Evolutionary conservation across 441 rosid species (phyloP).

Genomic region (Gossypium gossypioides): DNA sequence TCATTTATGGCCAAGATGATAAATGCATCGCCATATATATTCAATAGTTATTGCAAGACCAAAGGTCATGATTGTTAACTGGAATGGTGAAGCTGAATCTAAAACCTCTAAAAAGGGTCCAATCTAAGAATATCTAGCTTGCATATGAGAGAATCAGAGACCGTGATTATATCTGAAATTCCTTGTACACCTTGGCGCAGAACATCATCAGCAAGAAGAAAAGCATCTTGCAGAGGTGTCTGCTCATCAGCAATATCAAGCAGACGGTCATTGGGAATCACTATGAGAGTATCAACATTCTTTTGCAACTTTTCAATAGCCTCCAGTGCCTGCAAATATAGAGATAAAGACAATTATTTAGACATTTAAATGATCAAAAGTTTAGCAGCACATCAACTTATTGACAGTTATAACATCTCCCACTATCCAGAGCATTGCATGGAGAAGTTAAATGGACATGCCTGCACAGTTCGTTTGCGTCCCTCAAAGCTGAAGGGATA

Average conservation of each 20-base stretch:
- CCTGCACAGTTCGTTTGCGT: slow-evolving; percentile 89
- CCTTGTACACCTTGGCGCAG: slow-evolving; percentile 98
- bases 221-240: slow-evolving; percentile 92
- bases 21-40: background rate
- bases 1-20: background rate
- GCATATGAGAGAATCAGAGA: slow-evolving; percentile 28
- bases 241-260: slow-evolving; percentile 97
- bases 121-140: background rate
- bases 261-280: slow-evolving; percentile 90
- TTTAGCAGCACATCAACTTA: background rate
- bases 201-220: slow-evolving; percentile 96
- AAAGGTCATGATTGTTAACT: background rate
- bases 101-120: background rate
- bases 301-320: slow-evolving; percentile 87
- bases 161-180: slow-evolving; percentile 92
- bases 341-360: slow-evolving; percentile 11
- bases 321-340: slow-evolving; percentile 64
- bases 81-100: background rate
- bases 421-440: background rate
- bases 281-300: slow-evolving; percentile 89
- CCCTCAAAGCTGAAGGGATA: slow-evolving; percentile 99
- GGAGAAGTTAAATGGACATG: slow-evolving; percentile 19
- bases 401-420: background rate
- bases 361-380: background rate
- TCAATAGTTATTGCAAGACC: background rate